Percentiles rank a stretch among this genome's conserved stretches.
Evolutionary conservation across 108 stramenopile species (phyloP).

Genomic region (Cyclotella choctawhatcheeana): DNA sequence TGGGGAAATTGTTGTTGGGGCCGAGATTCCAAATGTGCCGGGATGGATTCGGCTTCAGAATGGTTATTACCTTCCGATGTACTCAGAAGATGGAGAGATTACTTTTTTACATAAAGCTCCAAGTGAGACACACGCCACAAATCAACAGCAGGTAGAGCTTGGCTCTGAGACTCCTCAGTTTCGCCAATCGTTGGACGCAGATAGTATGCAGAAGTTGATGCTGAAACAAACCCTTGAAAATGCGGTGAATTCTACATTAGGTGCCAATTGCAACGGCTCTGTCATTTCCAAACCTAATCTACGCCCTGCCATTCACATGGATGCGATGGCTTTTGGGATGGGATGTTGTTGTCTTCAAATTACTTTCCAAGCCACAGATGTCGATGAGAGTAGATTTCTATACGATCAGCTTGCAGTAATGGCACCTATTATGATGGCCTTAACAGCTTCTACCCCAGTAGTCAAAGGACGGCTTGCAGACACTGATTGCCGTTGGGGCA

Average conservation of each 20-base stretch:
- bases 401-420: constrained; percentile 99
- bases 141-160: constrained; percentile 73
- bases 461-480: constrained; percentile 94
- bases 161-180: constrained; percentile 82
- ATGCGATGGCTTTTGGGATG: constrained; percentile 99
- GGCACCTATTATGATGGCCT: constrained; percentile 97
- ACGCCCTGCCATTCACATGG: constrained; percentile 94
- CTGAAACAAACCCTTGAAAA: constrained; percentile 54
- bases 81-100: constrained; percentile 76
- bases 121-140: constrained; percentile 65
- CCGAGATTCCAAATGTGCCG: constrained; percentile 78
- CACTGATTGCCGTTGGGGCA: constrained; percentile 96
- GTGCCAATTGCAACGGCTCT: too few relatives aligned
- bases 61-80: constrained; percentile 89
- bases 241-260: constrained; percentile 27
- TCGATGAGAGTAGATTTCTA: constrained; percentile 95
- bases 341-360: constrained; percentile 99
- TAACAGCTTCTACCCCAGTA: constrained; percentile 96
- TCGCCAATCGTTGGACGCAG: constrained; percentile 29
- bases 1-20: constrained; percentile 88
- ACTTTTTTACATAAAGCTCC: constrained; percentile 79
- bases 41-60: constrained; percentile 91
- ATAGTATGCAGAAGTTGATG: constrained; percentile 16
- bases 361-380: constrained; percentile 97
- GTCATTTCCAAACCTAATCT: constrained; percentile 57